phyloP scores from a whole-genome alignment of 2,329 filamentous ascomycete species.

The Ophiognomonia clavigignenti-juglandacearum region DNA sequence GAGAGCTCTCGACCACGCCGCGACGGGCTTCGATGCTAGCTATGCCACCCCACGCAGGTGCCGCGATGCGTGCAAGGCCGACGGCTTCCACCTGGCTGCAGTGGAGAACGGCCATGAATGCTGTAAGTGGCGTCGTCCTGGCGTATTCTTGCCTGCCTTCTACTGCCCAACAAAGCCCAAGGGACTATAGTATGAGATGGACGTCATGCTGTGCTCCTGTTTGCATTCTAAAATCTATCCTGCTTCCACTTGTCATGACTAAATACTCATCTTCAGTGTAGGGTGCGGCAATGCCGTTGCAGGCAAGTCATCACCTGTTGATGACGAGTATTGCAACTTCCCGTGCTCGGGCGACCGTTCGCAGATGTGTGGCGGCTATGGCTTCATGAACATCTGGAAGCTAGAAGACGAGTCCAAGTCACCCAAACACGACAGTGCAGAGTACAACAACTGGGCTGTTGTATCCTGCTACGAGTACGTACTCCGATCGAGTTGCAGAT shows the following conservation, averaged over 20 bases:
- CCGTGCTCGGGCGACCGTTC: not conserved
- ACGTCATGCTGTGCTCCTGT: too few species aligned
- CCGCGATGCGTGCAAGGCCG: not conserved
- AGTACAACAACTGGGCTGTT: not conserved
- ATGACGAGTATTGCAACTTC: not conserved
- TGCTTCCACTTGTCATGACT: too few species aligned
- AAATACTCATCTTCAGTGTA: too few species aligned
- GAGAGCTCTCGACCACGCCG: slow-evolving; percentile 1
- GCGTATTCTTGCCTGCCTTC: too few species aligned
- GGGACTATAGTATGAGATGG: too few species aligned
- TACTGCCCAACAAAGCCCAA: too few species aligned
- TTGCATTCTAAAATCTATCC: too few species aligned
- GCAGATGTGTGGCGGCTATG: slow-evolving; percentile 1
- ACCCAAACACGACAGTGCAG: not conserved
- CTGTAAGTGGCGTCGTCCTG: not conserved
- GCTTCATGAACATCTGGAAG: slow-evolving; percentile 2
- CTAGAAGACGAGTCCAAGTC: not conserved
- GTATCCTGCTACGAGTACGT: not conserved
- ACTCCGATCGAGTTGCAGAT: not conserved
- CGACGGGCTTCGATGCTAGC: not conserved
- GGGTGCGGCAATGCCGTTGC: slow-evolving; percentile 9
- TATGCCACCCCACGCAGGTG: not conserved
- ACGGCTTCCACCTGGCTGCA: slow-evolving; percentile 8
- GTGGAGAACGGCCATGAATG: slow-evolving; percentile 11
- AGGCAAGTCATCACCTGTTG: not conserved